Evolutionary conservation across 2,329 filamentous ascomycete genomes (phyloP), one percentile per base, ranked within the genome.

Genomic region (Epichloe hybrida): DNA sequence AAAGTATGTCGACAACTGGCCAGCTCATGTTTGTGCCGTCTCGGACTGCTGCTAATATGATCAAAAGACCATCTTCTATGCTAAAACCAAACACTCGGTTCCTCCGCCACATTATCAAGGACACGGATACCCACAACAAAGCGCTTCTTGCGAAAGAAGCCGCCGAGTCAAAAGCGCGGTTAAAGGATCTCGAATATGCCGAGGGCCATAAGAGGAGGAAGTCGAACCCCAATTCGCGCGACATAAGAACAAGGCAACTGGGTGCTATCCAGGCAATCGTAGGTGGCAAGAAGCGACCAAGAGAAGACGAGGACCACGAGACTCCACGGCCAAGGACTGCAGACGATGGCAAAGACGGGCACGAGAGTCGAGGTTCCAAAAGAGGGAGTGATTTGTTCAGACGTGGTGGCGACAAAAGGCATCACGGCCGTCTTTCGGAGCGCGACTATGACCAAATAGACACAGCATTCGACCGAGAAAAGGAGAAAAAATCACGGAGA

Each of bases 81-180:
- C 88, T 87, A 1, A 96, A 91, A 64, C 90, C 91, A 3, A 97
- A 98, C 61, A 96, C 87, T 0, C 79, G 86, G 36, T 97, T 97
- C 63, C 71, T 98, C 41, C 83, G 83, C 52, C 85, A 93, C 60
- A 86, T 97, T 51, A 88, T 98, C 54, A 85, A 84, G 55, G 86
- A 93, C 57, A 94, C 88, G 8, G 86, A 94, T 59, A 84, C 69
- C 50, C 91, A 98, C 68, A 98, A 98, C 75, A 81, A 86, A 23
- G 86, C 88, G 1, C 73, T 97, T 34, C 79, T 88, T 17, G 87
- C 86, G 1, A 94, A 84, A 61, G 91, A 97, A 65, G 82, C 83
- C 27, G 81, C 85, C 46, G 90, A 97, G 57, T 82, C 88, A 0
- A 76, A 76, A 54, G 81, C 81, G 3, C 81, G 88, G 20, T 75